Evolutionary conservation across 306 rosid genomes (phyloP).

Genomic region (Elaeagnus macrophylla): DNA sequence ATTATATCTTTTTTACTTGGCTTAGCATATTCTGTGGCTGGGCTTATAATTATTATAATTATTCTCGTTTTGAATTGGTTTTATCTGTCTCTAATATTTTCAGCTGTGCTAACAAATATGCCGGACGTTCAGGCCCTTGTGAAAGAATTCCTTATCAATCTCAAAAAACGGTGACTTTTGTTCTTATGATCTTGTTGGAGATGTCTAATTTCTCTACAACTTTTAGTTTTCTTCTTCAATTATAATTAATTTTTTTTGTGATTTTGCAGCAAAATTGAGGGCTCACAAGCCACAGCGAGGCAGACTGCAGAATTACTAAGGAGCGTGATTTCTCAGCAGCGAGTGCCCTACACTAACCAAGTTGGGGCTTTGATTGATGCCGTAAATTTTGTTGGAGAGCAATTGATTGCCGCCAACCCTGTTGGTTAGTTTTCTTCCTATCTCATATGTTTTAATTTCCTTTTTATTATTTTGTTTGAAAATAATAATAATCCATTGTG

Average conservation of each 20-base stretch:
- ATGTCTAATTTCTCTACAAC: background rate
- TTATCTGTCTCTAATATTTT: no score
- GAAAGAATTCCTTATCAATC: conserved; percentile 65
- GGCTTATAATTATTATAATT: no score
- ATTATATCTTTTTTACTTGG: no score
- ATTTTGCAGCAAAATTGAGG: conserved; percentile 77
- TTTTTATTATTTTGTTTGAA: background rate
- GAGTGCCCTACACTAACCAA: conserved; percentile 74
- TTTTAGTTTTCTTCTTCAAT: background rate
- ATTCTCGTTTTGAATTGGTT: no score
- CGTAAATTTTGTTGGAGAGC: conserved; percentile 83
- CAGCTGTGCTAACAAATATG: conserved; percentile 28
- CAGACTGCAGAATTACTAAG: conserved; percentile 79
- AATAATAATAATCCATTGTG: background rate
- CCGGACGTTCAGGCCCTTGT: conserved; percentile 79
- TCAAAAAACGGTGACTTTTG: conserved; percentile 56
- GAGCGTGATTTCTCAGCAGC: conserved; percentile 73
- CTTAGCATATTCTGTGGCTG: no score
- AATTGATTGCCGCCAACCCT: conserved; percentile 85
- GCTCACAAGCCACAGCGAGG: conserved; percentile 82
- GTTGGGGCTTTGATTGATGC: conserved; percentile 75
- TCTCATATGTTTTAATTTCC: background rate
- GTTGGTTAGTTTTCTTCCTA: conserved; percentile 45
- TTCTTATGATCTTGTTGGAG: background rate
- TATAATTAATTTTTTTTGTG: background rate